Percentiles rank a stretch among this genome's conserved stretches.
phyloP scores from a whole-genome alignment of 2,329 filamentous ascomycete genomes.

The Sclerotiophoma versabilis region DNA sequence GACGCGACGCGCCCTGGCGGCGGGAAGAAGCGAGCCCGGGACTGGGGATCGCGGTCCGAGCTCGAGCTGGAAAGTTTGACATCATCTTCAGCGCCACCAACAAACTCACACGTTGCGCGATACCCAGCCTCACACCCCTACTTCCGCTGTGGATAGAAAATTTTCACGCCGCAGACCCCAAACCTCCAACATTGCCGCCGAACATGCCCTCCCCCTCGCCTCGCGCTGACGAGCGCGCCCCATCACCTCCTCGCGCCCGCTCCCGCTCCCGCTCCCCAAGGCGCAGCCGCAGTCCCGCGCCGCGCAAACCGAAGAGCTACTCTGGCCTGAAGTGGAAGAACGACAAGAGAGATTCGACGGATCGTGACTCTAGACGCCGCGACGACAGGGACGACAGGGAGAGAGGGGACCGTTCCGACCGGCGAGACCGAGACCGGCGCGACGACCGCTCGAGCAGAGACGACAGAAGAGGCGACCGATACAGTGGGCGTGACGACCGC shows the following conservation, averaged over 20 bases:
- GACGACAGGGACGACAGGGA: slow-evolving; percentile 37
- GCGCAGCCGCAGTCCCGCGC: slow-evolving; percentile 27
- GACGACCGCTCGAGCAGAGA: background rate
- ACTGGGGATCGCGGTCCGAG: slow-evolving; percentile 16
- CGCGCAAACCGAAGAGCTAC: slow-evolving; percentile 47
- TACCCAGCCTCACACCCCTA: no score
- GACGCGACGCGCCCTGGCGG: slow-evolving; percentile 24
- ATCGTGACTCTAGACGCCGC: slow-evolving; percentile 48
- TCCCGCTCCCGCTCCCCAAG: slow-evolving; percentile 41
- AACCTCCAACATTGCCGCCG: no score
- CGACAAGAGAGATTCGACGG: slow-evolving; percentile 37
- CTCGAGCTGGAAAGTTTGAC: slow-evolving; percentile 18
- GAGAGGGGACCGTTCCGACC: slow-evolving; percentile 16
- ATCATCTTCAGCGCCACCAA: slow-evolving; percentile 8
- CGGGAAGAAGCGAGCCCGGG: slow-evolving; percentile 25
- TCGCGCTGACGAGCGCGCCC: slow-evolving; percentile 11
- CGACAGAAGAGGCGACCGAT: background rate
- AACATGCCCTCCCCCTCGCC: slow-evolving; percentile 27
- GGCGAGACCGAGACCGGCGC: background rate
- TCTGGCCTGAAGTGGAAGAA: slow-evolving; percentile 67
- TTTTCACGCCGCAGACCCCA: no score
- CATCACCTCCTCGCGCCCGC: no score
- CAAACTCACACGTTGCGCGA: no score
- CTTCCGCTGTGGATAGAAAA: no score
- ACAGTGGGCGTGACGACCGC: slow-evolving; percentile 2